Evolutionary conservation across 495 filamentous ascomycete genomes (phyloP), one percentile per base, ranked within the genome.

Genomic region (Ramalina peruviana): DNA sequence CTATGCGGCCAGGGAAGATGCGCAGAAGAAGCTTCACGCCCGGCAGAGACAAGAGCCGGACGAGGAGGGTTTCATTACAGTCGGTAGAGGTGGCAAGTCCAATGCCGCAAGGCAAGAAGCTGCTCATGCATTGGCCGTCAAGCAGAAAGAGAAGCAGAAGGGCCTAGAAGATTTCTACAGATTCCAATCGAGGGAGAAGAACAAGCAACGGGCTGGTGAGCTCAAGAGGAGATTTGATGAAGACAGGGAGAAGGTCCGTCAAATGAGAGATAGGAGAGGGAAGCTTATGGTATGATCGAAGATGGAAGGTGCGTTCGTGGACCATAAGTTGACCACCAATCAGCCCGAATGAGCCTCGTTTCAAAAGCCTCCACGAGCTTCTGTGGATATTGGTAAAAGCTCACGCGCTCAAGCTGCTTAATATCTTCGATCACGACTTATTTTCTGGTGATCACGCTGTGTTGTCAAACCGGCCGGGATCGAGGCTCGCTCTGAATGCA

Each of bases 21-120:
- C 81, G 41, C 77, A 79, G 19, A 72, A 72, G 42, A 77, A 77
- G 21, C 69, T 78, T 17, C 78, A 77, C 30, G 77, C 81, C 54
- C 71, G 72, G 49, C 66, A 78, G 52, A 74, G 83, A 41, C 76
- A 80, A 57, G 81, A 83, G 58, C 86, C 92, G 10, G 92, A 98
- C 62, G 88, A 86, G 60, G 93, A 98, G 65, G 92, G 92, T 10
- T 98, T 98, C 60, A 73, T 96, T 19, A 96, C 87, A 27, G 93
- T 98, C 26, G 85, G 81, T 4, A 73, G 83, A 49, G 89, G 88
- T 13, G 69, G 69, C 38, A 79, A 83, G 49, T 70, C 72, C 10
- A 87, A 85, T 12, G 81, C 85, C 9, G 86, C 85, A 16, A 70
- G 78, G 41, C 75, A 80, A 52, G 83, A 85, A 57, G 86, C 88